Base-by-base conservation (phyloP, 768 basidiomycete species). In the Phanerochaete carnosa region DNA sequence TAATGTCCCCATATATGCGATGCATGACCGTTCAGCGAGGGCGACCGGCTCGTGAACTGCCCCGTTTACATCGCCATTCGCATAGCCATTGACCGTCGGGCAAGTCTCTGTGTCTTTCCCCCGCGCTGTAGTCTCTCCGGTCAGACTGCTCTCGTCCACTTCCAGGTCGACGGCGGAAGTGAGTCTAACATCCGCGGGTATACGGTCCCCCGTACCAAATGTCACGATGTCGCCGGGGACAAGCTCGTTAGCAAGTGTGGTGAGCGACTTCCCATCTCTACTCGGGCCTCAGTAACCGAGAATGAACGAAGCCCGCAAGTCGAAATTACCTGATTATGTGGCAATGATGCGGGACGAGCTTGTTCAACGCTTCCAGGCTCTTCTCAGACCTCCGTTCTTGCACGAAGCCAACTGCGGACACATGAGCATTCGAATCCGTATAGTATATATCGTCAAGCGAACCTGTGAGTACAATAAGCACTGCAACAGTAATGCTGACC, bases 261-360 rank as follows among this genome's bases (percentile, higher is more conserved):
- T 93, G 39, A 85, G 73, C 13, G 85, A 83, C 65, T 85, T 81
- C 29, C 84, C 83, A 74, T 88, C 89, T 15, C 73, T 81, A 63
- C 2, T 16, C 15, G 22, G 16, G 2, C 9, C 8, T 64, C 12
- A 19, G 43, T 39, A 13, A 55, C 15, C 39, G 1, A 37, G 13
- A n/a, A 2, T 30, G 3, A 19, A 7, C 28, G 8, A 15, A 39
- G 39, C 3, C 22, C 2, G 23, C 6, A 39, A 33, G 32, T 16
- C 25, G 32, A 19, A 61, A 73, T 23, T 61, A 79, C 75, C 95
- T 90, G 57, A 91, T 80, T 62, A 97, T 87, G 69, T 95, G 94
- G 70, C 94, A 96, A 71, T 96, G 94, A 72, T 98, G 95, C 0
- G 95, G 95, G 23, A 98, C 95, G 45, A 98, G 89, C 73, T 95